Evolutionary conservation across 495 filamentous ascomycete species (phyloP), one percentile per base, ranked within the genome.

Genomic region (Neurospora tetrasperma): DNA sequence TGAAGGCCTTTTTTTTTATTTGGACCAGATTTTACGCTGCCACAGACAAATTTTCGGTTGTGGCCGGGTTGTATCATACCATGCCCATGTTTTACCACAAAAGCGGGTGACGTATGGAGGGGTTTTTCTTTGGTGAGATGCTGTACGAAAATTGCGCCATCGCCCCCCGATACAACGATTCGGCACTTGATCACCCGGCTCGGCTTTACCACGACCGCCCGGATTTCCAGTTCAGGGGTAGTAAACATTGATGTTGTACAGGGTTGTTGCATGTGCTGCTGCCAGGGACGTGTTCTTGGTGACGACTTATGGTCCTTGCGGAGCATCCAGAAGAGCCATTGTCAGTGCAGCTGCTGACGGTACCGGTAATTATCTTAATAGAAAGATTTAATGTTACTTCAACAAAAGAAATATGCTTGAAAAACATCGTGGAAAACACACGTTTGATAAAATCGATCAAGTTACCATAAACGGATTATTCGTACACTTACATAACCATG

Each of bases 91-190:
- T 62, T 62, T 18, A 8, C 14, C 11, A 59, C 23, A 20, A 59
- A 59, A 27, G 48, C 27, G 54, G 27, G 54, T 66, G 54, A 66
- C 54, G 54, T 66, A 66, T 66, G 54, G 54, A 66, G 54, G 54
- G 14, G 14, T 18, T 66, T 66, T 66, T 35, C 14, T 66, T 66
- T 66, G 23, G 54, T 66, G 54, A 66, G 54, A 66, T 66, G 54
- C 38, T 68, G 43, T 54, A 42, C 9, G 70, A 38, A 38, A 74
- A 73, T 71, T 71, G 71, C 71, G 71, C 71, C 71, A 72, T 72
- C 71, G 70, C 20, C 54, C 27, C 27, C 54, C 54, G 54, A 66
- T 66, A 66, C 31, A 66, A 66, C 54, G 54, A 66, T 66, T 66
- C 27, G 54, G 54, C 54, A 66, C 54, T 66, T 66, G 27, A 35